phyloP scores from a whole-genome alignment of 2,329 filamentous ascomycete genomes.

The Aspergillus jensenii region DNA sequence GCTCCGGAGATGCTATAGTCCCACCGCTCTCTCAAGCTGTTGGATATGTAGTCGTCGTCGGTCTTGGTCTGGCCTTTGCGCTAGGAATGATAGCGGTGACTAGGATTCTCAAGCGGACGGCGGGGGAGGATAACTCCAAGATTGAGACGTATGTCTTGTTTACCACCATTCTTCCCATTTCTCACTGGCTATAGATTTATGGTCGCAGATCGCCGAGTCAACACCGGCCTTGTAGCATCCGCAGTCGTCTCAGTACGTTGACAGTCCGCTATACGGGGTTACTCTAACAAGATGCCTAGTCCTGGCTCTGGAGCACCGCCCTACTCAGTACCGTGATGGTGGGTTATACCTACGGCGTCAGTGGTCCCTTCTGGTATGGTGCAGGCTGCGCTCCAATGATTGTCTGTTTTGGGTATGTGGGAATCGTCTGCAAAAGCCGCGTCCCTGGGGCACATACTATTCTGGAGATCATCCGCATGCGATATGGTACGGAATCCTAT shows the following conservation, averaged over 20 bases:
- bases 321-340: conserved; percentile 53
- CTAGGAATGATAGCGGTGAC: conserved; percentile 51
- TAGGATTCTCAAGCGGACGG: conserved; percentile 47
- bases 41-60: conserved; percentile 46
- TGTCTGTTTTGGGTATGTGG: conserved; percentile 55
- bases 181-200: conserved; percentile 45
- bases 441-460: conserved; percentile 57
- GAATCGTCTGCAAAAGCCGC: conserved; percentile 46
- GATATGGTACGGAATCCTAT: conserved; percentile 39
- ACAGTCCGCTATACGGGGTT: too few relatives aligned
- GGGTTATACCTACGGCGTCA: conserved; percentile 56
- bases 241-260: conserved; percentile 48
- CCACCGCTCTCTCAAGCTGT: conserved; percentile 40
- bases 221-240: conserved; percentile 53
- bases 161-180: not conserved
- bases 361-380: conserved; percentile 59
- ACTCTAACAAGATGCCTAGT: conserved; percentile 17
- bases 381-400: conserved; percentile 58
- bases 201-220: conserved; percentile 53
- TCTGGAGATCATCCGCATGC: conserved; percentile 54
- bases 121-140: conserved; percentile 53
- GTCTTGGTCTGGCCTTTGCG: conserved; percentile 43
- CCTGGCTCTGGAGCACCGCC: conserved; percentile 57
- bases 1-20: too few relatives aligned
- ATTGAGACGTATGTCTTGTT: conserved; percentile 47